Evolutionary conservation across 805 yeast species (phyloP).

Genomic region (Candida coleopterorum): DNA sequence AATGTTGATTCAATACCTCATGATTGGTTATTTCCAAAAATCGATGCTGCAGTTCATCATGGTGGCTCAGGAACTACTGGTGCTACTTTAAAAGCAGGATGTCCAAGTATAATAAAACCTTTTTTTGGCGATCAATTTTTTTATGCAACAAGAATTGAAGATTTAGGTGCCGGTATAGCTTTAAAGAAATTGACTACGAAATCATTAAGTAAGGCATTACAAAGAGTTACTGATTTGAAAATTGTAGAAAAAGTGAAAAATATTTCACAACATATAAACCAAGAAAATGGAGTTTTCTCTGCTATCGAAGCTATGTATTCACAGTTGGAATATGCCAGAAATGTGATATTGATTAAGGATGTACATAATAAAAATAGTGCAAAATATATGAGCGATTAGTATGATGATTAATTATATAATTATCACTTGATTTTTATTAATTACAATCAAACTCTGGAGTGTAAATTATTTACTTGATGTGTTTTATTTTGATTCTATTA

Average conservation of each 20-base stretch:
- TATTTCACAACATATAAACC: constrained; percentile 57
- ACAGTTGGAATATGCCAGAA: constrained; percentile 72
- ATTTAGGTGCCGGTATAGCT: constrained; percentile 77
- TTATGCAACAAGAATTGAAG: constrained; percentile 83
- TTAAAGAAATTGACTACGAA: constrained; percentile 63
- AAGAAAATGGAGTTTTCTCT: constrained; percentile 74
- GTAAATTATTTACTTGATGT: no score
- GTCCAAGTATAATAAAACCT: constrained; percentile 89
- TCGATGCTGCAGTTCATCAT: constrained; percentile 95
- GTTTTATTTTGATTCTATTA: no score
- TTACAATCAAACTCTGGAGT: no score
- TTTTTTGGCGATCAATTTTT: constrained; percentile 96
- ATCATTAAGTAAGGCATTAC: constrained; percentile 62
- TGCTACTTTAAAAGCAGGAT: constrained; percentile 78
- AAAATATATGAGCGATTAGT: constrained; percentile 17
- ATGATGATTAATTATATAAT: no score
- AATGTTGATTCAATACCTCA: constrained; percentile 78
- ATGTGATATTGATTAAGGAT: constrained; percentile 33
- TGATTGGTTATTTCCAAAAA: constrained; percentile 86
- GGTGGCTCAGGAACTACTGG: constrained; percentile 98
- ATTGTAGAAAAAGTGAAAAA: constrained; percentile 63
- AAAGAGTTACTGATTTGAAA: constrained; percentile 57
- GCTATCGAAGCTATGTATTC: constrained; percentile 79
- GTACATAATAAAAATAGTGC: constrained; percentile 25
- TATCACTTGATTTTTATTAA: no score